A percentile compares a stretch with the other conserved stretches of the same genome.
These are phyloP conservation scores for Dianthus caryophyllus DNA, from an alignment of 148 eudicot genomes.

Conservation along the genomic window DNA sequence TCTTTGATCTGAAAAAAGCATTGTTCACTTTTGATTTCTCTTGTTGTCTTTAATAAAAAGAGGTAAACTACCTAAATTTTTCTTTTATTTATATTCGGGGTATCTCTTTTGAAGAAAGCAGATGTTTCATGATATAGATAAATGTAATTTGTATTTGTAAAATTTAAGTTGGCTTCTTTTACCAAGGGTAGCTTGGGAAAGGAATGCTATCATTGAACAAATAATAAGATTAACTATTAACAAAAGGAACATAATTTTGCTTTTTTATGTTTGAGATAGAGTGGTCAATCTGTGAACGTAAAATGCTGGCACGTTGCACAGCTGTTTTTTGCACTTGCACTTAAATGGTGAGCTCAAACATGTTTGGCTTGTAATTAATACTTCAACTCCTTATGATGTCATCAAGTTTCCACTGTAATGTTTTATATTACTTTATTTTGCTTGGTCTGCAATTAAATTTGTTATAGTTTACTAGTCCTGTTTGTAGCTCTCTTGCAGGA, in stretches of 20 bases:
- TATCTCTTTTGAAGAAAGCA: too few species aligned
- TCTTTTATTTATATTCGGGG: too few species aligned
- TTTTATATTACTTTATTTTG: neutral
- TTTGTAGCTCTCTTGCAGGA: slow-evolving; percentile 95
- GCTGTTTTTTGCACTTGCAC: neutral
- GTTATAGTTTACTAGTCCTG: slow-evolving; percentile 38
- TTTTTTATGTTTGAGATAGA: neutral
- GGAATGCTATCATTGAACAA: neutral
- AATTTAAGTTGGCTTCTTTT: neutral
- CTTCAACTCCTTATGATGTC: neutral
- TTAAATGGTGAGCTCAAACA: neutral
- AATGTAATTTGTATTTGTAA: too few species aligned
- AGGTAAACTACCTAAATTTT: neutral
- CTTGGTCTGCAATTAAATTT: neutral
- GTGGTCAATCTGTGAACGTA: neutral
- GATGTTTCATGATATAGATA: too few species aligned
- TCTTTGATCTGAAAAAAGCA: neutral
- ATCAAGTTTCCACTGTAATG: neutral
- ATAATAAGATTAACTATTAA: neutral
- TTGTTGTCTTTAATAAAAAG: neutral
- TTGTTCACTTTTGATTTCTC: neutral
- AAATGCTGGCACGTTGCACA: neutral
- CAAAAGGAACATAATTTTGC: neutral
- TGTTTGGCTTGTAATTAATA: slow-evolving; percentile 1
- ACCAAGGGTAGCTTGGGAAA: neutral